phyloP scores from a whole-genome alignment of 2,329 filamentous ascomycete species.

The Chalara sp. region DNA sequence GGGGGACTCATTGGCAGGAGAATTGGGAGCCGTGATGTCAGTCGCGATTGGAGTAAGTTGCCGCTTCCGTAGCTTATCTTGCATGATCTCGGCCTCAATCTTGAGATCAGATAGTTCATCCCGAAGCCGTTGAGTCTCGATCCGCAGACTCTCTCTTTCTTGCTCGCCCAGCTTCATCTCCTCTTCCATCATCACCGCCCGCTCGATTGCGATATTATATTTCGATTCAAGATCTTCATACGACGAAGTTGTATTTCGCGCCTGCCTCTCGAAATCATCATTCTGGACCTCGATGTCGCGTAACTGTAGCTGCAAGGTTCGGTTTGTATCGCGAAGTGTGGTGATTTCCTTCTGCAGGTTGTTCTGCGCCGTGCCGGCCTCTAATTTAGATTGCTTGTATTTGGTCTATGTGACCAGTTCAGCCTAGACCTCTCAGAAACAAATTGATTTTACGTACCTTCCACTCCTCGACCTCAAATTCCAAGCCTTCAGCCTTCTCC shows the following conservation, averaged over 20 bases:
- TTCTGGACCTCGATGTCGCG: slow-evolving; percentile 97
- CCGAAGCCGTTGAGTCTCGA: slow-evolving; percentile 81
- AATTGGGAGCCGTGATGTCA: slow-evolving; percentile 57
- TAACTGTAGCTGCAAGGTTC: slow-evolving; percentile 73
- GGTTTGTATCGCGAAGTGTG: slow-evolving; percentile 74
- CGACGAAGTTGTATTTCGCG: slow-evolving; percentile 89
- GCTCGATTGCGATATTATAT: slow-evolving; percentile 90
- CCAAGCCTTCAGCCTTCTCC: slow-evolving; percentile 77
- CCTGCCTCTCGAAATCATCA: slow-evolving; percentile 96
- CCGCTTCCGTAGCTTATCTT: slow-evolving; percentile 83
- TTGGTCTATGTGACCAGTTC: slow-evolving; percentile 70
- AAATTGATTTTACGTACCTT: slow-evolving; percentile 59
- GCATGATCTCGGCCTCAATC: slow-evolving; percentile 89
- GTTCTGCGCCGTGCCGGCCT: slow-evolving; percentile 79
- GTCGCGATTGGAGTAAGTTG: slow-evolving; percentile 55
- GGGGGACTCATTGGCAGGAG: slow-evolving; percentile 68
- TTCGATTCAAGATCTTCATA: slow-evolving; percentile 96
- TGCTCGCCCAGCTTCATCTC: slow-evolving; percentile 88
- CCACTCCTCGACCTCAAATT: slow-evolving; percentile 95
- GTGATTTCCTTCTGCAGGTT: slow-evolving; percentile 94
- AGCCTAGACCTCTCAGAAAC: slow-evolving; percentile 3
- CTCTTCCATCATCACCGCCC: slow-evolving; percentile 88
- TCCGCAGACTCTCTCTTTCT: slow-evolving; percentile 81
- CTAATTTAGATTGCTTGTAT: slow-evolving; percentile 89
- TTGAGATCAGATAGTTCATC: slow-evolving; percentile 90